phyloP scores from a whole-genome alignment of 2,329 filamentous ascomycete genomes.

The Talaromyces rugulosus region DNA sequence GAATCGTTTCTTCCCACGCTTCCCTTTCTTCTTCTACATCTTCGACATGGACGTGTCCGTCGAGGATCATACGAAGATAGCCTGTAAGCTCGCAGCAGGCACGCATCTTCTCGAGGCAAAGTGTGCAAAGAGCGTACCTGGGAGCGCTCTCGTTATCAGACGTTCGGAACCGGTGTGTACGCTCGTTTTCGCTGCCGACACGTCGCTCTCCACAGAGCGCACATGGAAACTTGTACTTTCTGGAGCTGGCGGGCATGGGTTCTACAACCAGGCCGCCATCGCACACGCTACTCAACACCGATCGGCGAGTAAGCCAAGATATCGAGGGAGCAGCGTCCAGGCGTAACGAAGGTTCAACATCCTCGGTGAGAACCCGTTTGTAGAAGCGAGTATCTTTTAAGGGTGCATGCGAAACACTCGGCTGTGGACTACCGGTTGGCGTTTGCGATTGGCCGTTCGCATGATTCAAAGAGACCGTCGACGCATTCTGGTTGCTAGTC shows the following conservation, averaged over 20 bases:
- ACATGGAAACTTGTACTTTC: slow-evolving; percentile 61
- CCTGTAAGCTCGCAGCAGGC: slow-evolving; percentile 90
- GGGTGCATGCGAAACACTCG: slow-evolving; percentile 44
- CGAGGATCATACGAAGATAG: slow-evolving; percentile 85
- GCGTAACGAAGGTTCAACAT: slow-evolving; percentile 89
- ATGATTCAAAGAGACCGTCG: slow-evolving; percentile 55
- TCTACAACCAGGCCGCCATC: slow-evolving; percentile 87
- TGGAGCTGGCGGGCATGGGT: slow-evolving; percentile 62
- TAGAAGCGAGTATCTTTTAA: slow-evolving; percentile 92
- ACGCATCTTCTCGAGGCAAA: slow-evolving; percentile 78
- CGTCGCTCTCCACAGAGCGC: slow-evolving; percentile 83
- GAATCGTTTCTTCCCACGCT: slow-evolving; percentile 92
- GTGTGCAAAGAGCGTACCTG: slow-evolving; percentile 82
- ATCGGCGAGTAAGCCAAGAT: slow-evolving; percentile 87
- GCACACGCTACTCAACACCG: slow-evolving; percentile 75
- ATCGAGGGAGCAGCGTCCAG: slow-evolving; percentile 85
- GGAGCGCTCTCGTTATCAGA: slow-evolving; percentile 83
- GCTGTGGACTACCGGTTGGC: slow-evolving; percentile 41
- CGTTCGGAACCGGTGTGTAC: slow-evolving; percentile 83
- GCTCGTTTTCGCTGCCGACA: slow-evolving; percentile 64
- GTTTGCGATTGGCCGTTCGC: slow-evolving; percentile 43
- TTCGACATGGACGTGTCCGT: slow-evolving; percentile 84
- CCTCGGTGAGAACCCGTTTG: slow-evolving; percentile 81
- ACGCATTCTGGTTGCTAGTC: slow-evolving; percentile 50
- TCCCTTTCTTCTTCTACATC: slow-evolving; percentile 78